Conservation (phyloP, 176 grass and related monocot species). For the Typha latifolia region DNA sequence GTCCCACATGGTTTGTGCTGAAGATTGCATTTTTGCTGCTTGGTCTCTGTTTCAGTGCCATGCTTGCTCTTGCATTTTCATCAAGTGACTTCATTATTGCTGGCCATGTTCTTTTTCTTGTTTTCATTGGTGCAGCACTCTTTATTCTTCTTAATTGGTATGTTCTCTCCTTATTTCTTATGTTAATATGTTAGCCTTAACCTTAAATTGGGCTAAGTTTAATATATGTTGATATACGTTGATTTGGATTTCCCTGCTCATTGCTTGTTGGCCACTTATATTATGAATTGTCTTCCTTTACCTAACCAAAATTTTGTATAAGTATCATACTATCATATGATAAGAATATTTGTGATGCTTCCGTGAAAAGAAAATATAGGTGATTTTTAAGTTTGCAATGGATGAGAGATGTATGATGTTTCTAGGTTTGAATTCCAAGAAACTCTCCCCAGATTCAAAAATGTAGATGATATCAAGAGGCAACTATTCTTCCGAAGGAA, state of each 20-base stretch:
- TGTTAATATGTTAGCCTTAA: neutral
- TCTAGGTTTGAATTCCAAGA: too few relatives aligned
- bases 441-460: too few relatives aligned
- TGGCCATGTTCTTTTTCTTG: constrained; percentile 71
- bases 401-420: too few relatives aligned
- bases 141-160: constrained; percentile 85
- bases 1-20: constrained; percentile 70
- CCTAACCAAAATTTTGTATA: too few relatives aligned
- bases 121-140: constrained; percentile 64
- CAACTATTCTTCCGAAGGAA: too few relatives aligned
- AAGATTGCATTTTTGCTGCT: constrained; percentile 75
- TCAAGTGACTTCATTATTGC: constrained; percentile 69
- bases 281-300: too few relatives aligned
- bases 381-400: too few relatives aligned
- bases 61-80: constrained; percentile 78
- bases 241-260: neutral
- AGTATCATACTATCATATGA: too few relatives aligned
- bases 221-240: neutral
- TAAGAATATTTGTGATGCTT: too few relatives aligned
- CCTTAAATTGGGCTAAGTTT: neutral
- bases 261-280: neutral
- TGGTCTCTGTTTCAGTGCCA: constrained; percentile 50
- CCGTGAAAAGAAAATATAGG: too few relatives aligned
- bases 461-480: too few relatives aligned
- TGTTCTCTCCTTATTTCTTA: constrained; percentile 13